Evolutionary conservation across 2,329 filamentous ascomycete genomes (phyloP), one percentile per base, ranked within the genome.

Genomic region (Penicillium thymicola): DNA sequence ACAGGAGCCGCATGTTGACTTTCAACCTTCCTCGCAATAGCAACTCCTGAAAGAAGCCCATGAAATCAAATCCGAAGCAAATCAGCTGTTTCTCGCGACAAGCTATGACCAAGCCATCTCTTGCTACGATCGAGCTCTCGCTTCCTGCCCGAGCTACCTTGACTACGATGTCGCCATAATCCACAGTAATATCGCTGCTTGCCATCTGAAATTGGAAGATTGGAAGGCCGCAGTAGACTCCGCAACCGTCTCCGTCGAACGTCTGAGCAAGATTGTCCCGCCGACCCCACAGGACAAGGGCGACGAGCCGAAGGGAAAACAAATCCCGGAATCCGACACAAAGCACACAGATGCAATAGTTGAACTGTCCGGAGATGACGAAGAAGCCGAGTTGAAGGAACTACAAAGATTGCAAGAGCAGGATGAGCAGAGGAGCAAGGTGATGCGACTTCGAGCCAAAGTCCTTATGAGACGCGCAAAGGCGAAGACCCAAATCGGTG

Each of bases 91-190:
- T 75, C 79, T 82, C 1, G 82, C 84, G 3, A 83, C 84, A 41
- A 84, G 86, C 59, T 94, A 89, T 74, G 83, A 87, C 54, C 85
- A 88, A 60, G 93, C 93, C 40, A 87, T 97, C 60, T 83, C 86
- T 63, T 88, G 84, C 59, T 97, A 97, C 76, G 88, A 92, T 67
- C 85, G 88, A 63, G 92, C 94, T 23, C 80, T 95, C 3, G 81
- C 85, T 13, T 83, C 86, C 8, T 92, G 90, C 67, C 93, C 93
- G 2, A 87, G 85, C 62, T 95, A 96, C 71, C 83, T 96, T 27
- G 86, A 93, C 71, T 96, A 90, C 76, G 91, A 96, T 65, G 81
- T 93, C 60, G 91, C 92, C 27, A 90, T 97, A 10, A 80, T 97
- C 6, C 85, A 88, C 57, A 92, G 89, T 71, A 97, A 97, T 77